Evolutionary conservation across 2,329 filamentous ascomycete genomes (phyloP), one percentile per base, ranked within the genome.

Genomic region (Fusarium siculi): DNA sequence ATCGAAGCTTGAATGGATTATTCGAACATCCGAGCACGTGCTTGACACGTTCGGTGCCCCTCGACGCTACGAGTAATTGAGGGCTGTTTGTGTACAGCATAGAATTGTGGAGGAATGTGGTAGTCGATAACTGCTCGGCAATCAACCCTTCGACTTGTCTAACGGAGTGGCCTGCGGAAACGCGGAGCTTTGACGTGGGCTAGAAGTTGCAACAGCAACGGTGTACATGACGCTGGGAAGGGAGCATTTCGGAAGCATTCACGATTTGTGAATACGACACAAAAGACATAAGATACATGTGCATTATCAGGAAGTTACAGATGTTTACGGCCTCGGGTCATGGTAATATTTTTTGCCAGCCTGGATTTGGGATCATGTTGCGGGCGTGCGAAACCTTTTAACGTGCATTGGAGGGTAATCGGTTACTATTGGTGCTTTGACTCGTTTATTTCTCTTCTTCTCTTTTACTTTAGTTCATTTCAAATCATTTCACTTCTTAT

Each of bases 1-100:
- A 71, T 74, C 66, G 58, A 84, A 83, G 78, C 78, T 84, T 46
- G 82, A 84, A 44, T 82, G 82, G 81, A 81, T 84, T 64, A 75
- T 83, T 34, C 74, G 76, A 40, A 80, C 80, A 9, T 81, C 82
- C 8, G 77, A 82, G 53, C 78, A 81, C 50, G 79, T 84, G 60
- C 77, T 83, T 30, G 78, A 79, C 47, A 77, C 77, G 8, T 82
- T 81, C 70, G 75, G 75, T 34, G 73, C 66, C 36, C 56, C 74
- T 23, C 77, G 73, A 53, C 76, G 77, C 55, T 82, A 81, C 57
- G 79, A 81, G 55, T 81, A 74, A 73, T 68, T 47, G 62, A 58
- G 42, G 57, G 62, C 40, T 54, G 32, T 52, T 44, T 56, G 61
- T 73, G n/a, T 58, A 46, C 47, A 43, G 46, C 59, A 56, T 57